A percentile compares a stretch with the other conserved stretches of the same genome.
phyloP scores from a whole-genome alignment of 768 basidiomycete genomes.

The Russula lepida region DNA sequence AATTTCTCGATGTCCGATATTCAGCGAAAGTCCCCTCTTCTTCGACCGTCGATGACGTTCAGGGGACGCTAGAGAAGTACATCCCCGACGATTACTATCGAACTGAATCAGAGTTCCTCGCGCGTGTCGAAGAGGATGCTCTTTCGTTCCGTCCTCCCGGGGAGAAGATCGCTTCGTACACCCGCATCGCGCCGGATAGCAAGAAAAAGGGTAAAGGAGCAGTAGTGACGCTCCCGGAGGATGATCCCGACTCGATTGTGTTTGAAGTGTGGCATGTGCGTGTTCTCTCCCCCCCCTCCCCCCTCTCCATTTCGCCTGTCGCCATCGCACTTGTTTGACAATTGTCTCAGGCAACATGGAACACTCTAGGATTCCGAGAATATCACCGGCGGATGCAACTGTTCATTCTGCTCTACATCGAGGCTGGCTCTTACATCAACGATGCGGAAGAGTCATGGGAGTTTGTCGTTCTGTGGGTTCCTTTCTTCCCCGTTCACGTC shows the following conservation, averaged over 20 bases:
- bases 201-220: constrained; percentile 50
- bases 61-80: constrained; percentile 63
- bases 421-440: constrained; percentile 89
- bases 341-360: constrained; percentile 62
- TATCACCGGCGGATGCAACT: constrained; percentile 90
- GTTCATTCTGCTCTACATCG: constrained; percentile 90
- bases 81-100: constrained; percentile 77
- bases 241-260: constrained; percentile 53
- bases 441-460: constrained; percentile 95
- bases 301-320: background rate
- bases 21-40: constrained; percentile 55
- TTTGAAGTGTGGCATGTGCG: constrained; percentile 90
- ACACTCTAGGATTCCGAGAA: constrained; percentile 81
- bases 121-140: constrained; percentile 73
- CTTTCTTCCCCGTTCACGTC: too few relatives aligned
- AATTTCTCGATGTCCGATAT: constrained; percentile 64
- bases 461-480: constrained; percentile 71
- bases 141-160: constrained; percentile 69
- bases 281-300: constrained; percentile 12
- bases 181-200: constrained; percentile 39
- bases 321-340: background rate
- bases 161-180: constrained; percentile 67
- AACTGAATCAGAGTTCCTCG: constrained; percentile 55
- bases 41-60: constrained; percentile 80
- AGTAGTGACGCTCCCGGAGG: constrained; percentile 36